Conservation (phyloP, 73 alveolate species). For the Paramecium tetraurelia region DNA sequence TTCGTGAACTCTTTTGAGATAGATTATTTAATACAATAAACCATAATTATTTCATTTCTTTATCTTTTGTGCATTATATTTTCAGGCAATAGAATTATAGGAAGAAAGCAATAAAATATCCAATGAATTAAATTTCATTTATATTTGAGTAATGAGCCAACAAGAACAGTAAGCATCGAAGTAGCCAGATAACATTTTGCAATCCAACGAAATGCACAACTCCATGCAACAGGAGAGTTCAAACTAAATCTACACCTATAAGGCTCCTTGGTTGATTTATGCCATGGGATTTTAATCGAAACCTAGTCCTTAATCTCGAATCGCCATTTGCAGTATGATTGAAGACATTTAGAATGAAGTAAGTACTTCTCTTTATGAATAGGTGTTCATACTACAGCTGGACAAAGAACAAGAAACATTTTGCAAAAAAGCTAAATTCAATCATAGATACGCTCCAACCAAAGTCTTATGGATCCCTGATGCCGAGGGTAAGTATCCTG, state of each 20-base stretch:
- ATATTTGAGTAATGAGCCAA: neutral
- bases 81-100: neutral
- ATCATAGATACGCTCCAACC: conserved; percentile 94
- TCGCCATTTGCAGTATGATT: conserved; percentile 58
- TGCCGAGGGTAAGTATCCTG: conserved; percentile 65
- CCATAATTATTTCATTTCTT: neutral
- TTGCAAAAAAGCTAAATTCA: conserved; percentile 66
- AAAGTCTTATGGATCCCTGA: conserved; percentile 96
- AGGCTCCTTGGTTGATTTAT: conserved; percentile 64
- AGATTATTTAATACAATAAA: neutral
- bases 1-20: conserved; percentile 12
- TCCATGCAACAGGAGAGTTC: neutral
- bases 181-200: neutral
- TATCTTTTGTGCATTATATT: neutral
- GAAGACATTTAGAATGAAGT: conserved; percentile 56
- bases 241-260: conserved; percentile 24
- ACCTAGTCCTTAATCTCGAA: conserved; percentile 41
- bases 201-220: neutral
- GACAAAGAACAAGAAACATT: conserved; percentile 71
- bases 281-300: conserved; percentile 56
- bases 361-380: neutral
- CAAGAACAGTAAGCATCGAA: neutral
- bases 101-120: neutral
- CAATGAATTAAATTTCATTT: neutral
- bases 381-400: conserved; percentile 70